phyloP scores from a whole-genome alignment of 1,284 basidiomycete species.

The Ustilago vetiveriae region DNA sequence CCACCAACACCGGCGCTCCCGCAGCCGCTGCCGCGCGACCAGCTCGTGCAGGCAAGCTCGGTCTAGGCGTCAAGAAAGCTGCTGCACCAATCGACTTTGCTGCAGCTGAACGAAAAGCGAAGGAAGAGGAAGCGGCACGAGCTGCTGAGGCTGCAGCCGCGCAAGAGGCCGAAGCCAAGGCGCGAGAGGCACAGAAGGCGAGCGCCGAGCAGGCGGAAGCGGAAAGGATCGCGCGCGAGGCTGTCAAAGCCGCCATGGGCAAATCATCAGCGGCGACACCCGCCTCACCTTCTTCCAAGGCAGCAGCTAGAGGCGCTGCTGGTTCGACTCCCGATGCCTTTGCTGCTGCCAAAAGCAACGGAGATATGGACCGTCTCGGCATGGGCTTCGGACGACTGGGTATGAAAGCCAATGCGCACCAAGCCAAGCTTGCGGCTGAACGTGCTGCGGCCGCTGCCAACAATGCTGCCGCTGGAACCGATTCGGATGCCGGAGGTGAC shows the following conservation, averaged over 20 bases:
- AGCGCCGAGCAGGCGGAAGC: slow-evolving; percentile 48
- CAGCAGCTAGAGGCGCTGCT: slow-evolving; percentile 24
- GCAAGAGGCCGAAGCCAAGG: slow-evolving; percentile 49
- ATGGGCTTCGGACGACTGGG: slow-evolving; percentile 87
- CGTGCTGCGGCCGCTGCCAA: slow-evolving; percentile 46
- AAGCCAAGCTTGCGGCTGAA: slow-evolving; percentile 51
- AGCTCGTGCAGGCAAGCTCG: slow-evolving; percentile 56
- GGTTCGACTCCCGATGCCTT: slow-evolving; percentile 22
- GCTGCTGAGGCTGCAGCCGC: slow-evolving; percentile 41
- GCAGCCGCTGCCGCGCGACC: slow-evolving; percentile 37
- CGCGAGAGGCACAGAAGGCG: slow-evolving; percentile 39
- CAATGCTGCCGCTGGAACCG: slow-evolving; percentile 17
- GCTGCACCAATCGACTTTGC: slow-evolving; percentile 62
- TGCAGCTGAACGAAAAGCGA: slow-evolving; percentile 61
- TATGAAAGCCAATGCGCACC: slow-evolving; percentile 50
- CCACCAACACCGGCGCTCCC: slow-evolving; percentile 12
- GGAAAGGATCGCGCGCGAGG: slow-evolving; percentile 54
- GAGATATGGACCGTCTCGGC: slow-evolving; percentile 75
- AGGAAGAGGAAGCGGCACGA: slow-evolving; percentile 55
- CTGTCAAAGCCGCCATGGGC: slow-evolving; percentile 46
- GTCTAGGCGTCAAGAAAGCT: slow-evolving; percentile 60
- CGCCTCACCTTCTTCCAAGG: slow-evolving; percentile 16
- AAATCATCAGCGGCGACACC: slow-evolving; percentile 16
- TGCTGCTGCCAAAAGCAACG: slow-evolving; percentile 67
- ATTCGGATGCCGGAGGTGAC: slow-evolving; percentile 47